Percentiles rank a stretch among this genome's conserved stretches.
Evolutionary conservation across 2,329 filamentous ascomycete species (phyloP).

Genomic region (Curvularia spicifera): DNA sequence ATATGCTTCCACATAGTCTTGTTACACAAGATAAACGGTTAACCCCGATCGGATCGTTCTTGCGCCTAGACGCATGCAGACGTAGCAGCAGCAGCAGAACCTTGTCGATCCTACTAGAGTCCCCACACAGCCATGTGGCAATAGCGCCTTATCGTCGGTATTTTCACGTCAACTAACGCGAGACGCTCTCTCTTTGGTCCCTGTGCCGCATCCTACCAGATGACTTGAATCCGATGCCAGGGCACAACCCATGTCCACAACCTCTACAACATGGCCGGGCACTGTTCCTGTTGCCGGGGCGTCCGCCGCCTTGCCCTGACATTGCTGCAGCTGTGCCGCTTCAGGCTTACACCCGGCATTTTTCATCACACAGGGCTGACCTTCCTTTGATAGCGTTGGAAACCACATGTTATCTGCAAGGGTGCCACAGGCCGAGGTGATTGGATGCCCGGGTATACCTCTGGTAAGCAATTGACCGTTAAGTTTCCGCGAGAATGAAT

Average conservation of each 20-base stretch:
- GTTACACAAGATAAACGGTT: constrained; percentile 15
- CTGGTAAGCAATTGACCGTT: constrained; percentile 24
- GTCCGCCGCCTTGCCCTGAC: constrained; percentile 11
- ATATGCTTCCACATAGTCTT: background rate
- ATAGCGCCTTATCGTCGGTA: constrained; percentile 6
- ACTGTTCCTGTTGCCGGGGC: constrained; percentile 2
- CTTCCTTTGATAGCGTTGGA: constrained; percentile 7
- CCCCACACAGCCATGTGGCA: constrained; percentile 20
- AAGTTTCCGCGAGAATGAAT: constrained; percentile 11
- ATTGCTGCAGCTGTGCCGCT: constrained; percentile 6
- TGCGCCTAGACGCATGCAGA: constrained; percentile 4
- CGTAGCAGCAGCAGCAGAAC: constrained; percentile 4
- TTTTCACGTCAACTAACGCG: constrained; percentile 5
- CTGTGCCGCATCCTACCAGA: background rate
- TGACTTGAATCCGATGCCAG: background rate
- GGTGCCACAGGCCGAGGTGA: constrained; percentile 9
- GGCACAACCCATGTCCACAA: constrained; percentile 6
- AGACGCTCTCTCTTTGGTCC: constrained; percentile 1
- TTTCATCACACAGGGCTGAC: constrained; percentile 18
- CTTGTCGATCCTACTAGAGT: constrained; percentile 9
- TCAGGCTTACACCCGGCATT: constrained; percentile 5
- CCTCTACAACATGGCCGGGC: background rate
- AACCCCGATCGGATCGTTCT: constrained; percentile 9
- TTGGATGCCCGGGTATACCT: constrained; percentile 10
- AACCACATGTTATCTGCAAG: constrained; percentile 14